phyloP scores from a whole-genome alignment of 208 protist species.

The Acanthamoeba royreba region DNA sequence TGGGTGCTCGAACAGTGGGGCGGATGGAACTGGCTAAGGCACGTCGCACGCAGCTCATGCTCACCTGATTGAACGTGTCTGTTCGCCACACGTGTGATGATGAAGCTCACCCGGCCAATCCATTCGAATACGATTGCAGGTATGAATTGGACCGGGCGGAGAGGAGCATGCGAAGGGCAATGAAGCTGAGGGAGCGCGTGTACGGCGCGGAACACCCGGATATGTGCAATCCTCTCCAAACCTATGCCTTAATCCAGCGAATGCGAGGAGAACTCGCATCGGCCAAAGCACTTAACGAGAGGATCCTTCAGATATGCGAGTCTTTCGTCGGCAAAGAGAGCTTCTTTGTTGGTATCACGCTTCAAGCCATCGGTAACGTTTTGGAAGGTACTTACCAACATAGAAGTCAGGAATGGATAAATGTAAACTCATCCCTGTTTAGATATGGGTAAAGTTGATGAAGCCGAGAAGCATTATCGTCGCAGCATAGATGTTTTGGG shows the following conservation, averaged over 20 bases:
- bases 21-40: not conserved
- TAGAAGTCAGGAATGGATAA: too few species aligned
- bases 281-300: not conserved
- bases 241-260: not conserved
- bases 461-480: not conserved
- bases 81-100: not conserved
- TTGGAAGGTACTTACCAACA: not conserved
- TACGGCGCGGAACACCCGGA: not conserved
- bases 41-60: too few species aligned
- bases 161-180: not conserved
- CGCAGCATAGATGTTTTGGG: not conserved
- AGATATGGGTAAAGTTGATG: not conserved
- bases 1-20: not conserved
- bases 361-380: not conserved
- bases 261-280: not conserved
- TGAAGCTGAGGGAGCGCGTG: not conserved
- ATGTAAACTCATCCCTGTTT: too few species aligned
- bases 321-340: not conserved
- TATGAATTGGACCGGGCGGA: not conserved
- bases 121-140: not conserved
- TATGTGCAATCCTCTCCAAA: not conserved
- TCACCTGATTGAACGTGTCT: not conserved
- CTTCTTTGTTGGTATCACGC: not conserved
- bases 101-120: not conserved
- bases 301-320: not conserved